phyloP scores from a whole-genome alignment of 805 yeast genomes.

The Candida krabiensis region DNA sequence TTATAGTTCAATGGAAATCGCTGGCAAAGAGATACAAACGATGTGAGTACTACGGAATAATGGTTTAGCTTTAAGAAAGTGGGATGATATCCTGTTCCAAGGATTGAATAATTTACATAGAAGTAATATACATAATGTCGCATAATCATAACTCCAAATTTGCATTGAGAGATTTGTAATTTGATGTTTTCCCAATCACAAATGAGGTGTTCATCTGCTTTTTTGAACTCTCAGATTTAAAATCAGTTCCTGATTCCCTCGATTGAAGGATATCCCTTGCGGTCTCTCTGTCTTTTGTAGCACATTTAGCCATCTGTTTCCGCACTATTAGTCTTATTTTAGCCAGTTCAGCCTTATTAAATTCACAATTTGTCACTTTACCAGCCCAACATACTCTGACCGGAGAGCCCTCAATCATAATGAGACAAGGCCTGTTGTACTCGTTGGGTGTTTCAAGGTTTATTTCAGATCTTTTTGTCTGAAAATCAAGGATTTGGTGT shows the following conservation, averaged over 20 bases:
- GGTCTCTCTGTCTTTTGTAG: constrained; percentile 37
- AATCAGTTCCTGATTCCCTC: no score
- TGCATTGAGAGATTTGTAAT: constrained; percentile 13
- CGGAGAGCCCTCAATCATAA: constrained; percentile 41
- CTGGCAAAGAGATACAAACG: constrained; percentile 51
- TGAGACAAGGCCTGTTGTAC: constrained; percentile 29
- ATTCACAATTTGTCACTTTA: constrained; percentile 36
- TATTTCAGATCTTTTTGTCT: constrained; percentile 4
- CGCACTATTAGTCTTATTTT: constrained; percentile 51
- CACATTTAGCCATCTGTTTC: constrained; percentile 53
- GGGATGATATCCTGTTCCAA: no score
- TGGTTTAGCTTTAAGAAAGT: constrained; percentile 54
- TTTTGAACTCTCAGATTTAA: not conserved
- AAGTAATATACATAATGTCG: constrained; percentile 2
- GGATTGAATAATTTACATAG: constrained; percentile 1
- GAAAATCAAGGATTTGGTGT: constrained; percentile 13
- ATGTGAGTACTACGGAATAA: constrained; percentile 75
- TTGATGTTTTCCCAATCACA: constrained; percentile 3
- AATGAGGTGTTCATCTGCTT: not conserved
- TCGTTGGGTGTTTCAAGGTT: not conserved
- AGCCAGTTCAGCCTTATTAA: constrained; percentile 44
- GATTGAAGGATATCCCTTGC: not conserved
- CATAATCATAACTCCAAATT: constrained; percentile 13
- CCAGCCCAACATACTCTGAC: constrained; percentile 58
- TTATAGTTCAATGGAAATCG: constrained; percentile 87